Evolutionary conservation across 495 filamentous ascomycete genomes (phyloP).

Genomic region (Arthonia radiata): DNA sequence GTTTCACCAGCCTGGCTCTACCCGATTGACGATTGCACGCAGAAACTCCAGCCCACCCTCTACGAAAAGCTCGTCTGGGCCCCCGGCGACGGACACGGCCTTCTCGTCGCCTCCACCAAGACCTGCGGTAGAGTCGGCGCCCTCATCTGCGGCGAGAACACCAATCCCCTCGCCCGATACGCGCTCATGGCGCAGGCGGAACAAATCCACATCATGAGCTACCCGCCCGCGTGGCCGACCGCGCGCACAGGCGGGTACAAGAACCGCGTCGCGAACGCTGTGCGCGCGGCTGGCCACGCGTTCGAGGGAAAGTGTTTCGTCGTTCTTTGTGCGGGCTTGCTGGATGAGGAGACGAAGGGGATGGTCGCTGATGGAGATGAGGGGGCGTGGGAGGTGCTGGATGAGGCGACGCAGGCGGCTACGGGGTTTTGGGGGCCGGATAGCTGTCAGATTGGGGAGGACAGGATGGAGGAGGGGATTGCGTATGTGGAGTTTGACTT

Average conservation of each 20-base stretch:
- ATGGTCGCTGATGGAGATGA: conserved; percentile 14
- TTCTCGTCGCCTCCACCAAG: conserved; percentile 7
- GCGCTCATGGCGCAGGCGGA: conserved; percentile 15
- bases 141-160: conserved; percentile 25
- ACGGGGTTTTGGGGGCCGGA: conserved; percentile 18
- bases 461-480: conserved; percentile 14
- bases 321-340: conserved; percentile 12
- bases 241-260: conserved; percentile 15
- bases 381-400: conserved; percentile 16
- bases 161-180: conserved; percentile 18
- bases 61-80: conserved; percentile 21
- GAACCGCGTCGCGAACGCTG: conserved; percentile 17
- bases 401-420: conserved; percentile 13
- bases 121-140: conserved; percentile 18
- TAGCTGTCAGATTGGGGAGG: conserved; percentile 10
- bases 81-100: conserved; percentile 17
- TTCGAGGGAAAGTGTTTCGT: conserved; percentile 23
- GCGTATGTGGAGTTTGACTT: conserved; percentile 20
- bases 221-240: conserved; percentile 16
- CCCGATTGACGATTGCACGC: no score
- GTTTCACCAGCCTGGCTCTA: no score
- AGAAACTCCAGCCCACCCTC: conserved; percentile 25
- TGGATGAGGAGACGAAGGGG: conserved; percentile 12
- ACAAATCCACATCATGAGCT: conserved; percentile 14
- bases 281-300: conserved; percentile 17